Percentiles rank a stretch among this genome's conserved stretches.
phyloP scores from a whole-genome alignment of 2,329 filamentous ascomycete genomes.

The Claviceps sp. region DNA sequence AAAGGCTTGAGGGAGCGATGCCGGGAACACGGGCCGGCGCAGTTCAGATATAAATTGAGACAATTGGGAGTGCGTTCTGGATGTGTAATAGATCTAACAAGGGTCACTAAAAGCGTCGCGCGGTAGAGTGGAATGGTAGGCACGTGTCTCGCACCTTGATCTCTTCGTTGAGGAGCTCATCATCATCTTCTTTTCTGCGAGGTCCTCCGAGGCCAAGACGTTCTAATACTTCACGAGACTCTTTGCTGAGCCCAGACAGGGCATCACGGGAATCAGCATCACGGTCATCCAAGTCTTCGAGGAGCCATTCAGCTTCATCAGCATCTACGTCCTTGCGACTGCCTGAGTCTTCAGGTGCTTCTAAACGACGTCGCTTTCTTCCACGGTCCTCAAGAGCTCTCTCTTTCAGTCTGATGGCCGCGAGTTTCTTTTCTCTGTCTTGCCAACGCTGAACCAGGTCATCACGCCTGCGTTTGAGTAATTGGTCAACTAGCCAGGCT shows the following conservation, averaged over 20 bases:
- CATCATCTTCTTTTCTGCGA: constrained; percentile 23
- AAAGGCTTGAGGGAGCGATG: constrained; percentile 44
- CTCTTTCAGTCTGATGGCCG: constrained; percentile 49
- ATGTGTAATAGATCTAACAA: constrained; percentile 70
- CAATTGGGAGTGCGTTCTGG: constrained; percentile 82
- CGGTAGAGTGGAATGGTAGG: constrained; percentile 1
- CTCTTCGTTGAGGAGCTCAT: constrained; percentile 43
- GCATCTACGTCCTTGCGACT: constrained; percentile 18
- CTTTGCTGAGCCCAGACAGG: constrained; percentile 51
- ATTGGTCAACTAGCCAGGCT: constrained; percentile 72
- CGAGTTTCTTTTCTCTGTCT: constrained; percentile 61
- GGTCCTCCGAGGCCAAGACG: constrained; percentile 39
- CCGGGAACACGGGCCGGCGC: constrained; percentile 61
- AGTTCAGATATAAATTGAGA: constrained; percentile 80
- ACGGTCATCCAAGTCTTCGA: constrained; percentile 54
- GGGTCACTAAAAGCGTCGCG: constrained; percentile 16
- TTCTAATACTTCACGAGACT: constrained; percentile 62
- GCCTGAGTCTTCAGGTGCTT: constrained; percentile 16
- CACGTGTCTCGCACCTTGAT: constrained; percentile 42
- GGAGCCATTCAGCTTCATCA: constrained; percentile 57
- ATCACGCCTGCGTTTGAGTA: constrained; percentile 52
- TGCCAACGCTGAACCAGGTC: constrained; percentile 54
- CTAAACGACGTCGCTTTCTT: constrained; percentile 32
- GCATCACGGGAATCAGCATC: constrained; percentile 22
- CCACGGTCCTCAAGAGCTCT: constrained; percentile 39